A percentile compares a stretch with the other conserved stretches of the same genome.
Evolutionary conservation across 73 alveolate genomes (phyloP).

Genomic region (Paramecium caudatum): DNA sequence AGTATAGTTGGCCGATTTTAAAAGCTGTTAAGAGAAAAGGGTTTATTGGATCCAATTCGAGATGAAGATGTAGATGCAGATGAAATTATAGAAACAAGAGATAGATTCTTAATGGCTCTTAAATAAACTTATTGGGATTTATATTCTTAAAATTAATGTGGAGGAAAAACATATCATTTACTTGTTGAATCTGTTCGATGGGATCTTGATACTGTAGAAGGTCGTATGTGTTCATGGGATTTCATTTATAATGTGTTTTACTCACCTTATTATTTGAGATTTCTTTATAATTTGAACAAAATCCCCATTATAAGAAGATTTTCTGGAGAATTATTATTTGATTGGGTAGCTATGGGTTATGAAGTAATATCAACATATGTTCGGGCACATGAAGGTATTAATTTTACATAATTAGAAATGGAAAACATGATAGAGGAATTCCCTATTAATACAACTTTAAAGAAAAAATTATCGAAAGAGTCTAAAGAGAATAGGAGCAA

Average conservation of each 20-base stretch:
- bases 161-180: slow-evolving; percentile 67
- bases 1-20: slow-evolving; percentile 60
- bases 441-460: neutral
- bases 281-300: slow-evolving; percentile 32
- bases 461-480: slow-evolving; percentile 54
- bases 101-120: slow-evolving; percentile 80
- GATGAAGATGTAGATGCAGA: slow-evolving; percentile 74
- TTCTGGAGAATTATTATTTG: slow-evolving; percentile 68
- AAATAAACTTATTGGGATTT: slow-evolving; percentile 79
- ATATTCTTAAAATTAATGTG: slow-evolving; percentile 71
- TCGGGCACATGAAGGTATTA: slow-evolving; percentile 67
- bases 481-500: slow-evolving; percentile 69
- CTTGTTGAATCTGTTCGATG: slow-evolving; percentile 72
- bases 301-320: slow-evolving; percentile 64
- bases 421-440: slow-evolving; percentile 62
- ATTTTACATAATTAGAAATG: neutral
- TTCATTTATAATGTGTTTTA: slow-evolving; percentile 69
- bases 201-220: slow-evolving; percentile 76
- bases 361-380: slow-evolving; percentile 74
- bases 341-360: slow-evolving; percentile 69
- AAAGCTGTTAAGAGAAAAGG: slow-evolving; percentile 41
- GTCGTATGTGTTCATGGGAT: slow-evolving; percentile 79
- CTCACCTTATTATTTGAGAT: slow-evolving; percentile 60
- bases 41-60: neutral
- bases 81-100: slow-evolving; percentile 79